Percentiles rank a stretch among this genome's conserved stretches.
Evolutionary conservation across 805 yeast genomes (phyloP).

Genomic region (Starmerella floris): DNA sequence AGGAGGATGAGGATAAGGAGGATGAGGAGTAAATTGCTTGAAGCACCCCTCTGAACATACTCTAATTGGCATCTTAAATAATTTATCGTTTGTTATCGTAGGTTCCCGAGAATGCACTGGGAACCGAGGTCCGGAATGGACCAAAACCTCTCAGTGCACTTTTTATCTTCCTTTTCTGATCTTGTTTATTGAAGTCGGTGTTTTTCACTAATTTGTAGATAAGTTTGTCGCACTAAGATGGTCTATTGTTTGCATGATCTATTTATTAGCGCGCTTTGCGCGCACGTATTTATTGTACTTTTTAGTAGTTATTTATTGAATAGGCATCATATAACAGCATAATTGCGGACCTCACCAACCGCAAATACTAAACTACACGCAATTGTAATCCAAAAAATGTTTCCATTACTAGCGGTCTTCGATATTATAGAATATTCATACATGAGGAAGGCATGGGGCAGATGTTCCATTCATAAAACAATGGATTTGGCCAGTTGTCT

Average conservation of each 20-base stretch:
- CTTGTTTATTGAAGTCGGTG: neutral
- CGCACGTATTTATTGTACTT: no score
- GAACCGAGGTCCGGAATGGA: constrained; percentile 19
- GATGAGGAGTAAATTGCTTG: constrained; percentile 19
- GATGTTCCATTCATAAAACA: neutral
- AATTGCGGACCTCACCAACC: no score
- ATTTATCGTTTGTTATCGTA: constrained; percentile 10
- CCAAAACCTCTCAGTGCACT: neutral
- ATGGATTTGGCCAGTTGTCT: constrained; percentile 3
- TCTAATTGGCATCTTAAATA: constrained; percentile 4
- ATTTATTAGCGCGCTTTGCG: no score
- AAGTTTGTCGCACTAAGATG: neutral
- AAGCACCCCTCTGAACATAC: neutral
- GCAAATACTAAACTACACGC: no score
- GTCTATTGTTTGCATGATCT: no score
- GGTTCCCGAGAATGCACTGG: constrained; percentile 22
- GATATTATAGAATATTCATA: no score
- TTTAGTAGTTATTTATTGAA: no score
- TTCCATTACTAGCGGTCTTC: no score
- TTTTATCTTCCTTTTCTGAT: neutral
- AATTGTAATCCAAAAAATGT: no score
- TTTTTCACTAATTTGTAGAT: neutral
- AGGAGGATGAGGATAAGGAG: constrained; percentile 30
- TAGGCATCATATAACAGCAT: no score
- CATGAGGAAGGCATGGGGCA: neutral